These are phyloP conservation scores for Camptophora hylomeconis DNA, from an alignment of 2,329 filamentous ascomycete genomes.

Conservation along the genomic window DNA sequence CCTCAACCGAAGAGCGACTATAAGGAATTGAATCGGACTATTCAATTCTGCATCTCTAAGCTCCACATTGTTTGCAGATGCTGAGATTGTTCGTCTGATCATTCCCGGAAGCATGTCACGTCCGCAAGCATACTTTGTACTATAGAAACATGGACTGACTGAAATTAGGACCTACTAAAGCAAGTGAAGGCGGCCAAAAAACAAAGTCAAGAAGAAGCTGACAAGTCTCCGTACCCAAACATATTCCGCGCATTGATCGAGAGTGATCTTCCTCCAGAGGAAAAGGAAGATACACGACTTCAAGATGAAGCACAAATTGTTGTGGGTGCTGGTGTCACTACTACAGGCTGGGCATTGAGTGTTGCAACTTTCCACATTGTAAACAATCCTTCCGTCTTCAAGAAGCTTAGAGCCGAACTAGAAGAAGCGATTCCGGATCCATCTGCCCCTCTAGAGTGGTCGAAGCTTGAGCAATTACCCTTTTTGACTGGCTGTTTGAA, in stretches of 20 bases:
- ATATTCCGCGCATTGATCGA: conserved; percentile 22
- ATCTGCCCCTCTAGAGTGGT: conserved; percentile 11
- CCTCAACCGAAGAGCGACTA: no score
- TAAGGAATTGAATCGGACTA: no score
- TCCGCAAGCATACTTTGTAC: no score
- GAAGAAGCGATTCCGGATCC: conserved; percentile 19
- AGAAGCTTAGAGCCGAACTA: conserved; percentile 20
- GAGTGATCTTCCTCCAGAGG: conserved; percentile 18
- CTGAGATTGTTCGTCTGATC: no score
- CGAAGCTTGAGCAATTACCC: conserved; percentile 25
- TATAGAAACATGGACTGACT: no score
- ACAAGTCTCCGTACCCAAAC: conserved; percentile 11
- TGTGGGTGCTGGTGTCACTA: conserved; percentile 20
- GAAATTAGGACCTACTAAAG: no score
- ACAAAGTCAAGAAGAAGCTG: no score
- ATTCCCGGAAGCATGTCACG: no score
- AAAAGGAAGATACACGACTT: conserved; percentile 18
- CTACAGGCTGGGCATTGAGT: conserved; percentile 17
- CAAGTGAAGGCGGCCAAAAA: no score
- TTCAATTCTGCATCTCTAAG: no score
- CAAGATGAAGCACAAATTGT: conserved; percentile 20
- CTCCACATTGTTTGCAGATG: no score
- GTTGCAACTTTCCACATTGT: conserved; percentile 20
- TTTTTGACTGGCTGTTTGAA: conserved; percentile 22
- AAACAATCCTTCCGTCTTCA: conserved; percentile 12